Conservation (phyloP, 129 eudicot genomes). For the Centrapalus pauciflorus region DNA sequence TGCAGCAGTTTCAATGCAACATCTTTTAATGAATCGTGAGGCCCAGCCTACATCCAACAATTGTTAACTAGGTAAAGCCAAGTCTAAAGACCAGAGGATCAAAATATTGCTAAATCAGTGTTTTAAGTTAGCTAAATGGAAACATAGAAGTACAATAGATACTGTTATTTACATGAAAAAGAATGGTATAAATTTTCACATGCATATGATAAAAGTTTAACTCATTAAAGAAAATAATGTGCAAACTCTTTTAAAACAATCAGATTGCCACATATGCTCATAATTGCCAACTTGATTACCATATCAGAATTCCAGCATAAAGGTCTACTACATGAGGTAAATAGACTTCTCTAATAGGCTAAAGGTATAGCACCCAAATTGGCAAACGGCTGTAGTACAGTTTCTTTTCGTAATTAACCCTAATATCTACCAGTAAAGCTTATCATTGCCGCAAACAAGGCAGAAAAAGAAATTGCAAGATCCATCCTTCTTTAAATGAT, state of each 20-base stretch:
- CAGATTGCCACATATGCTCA: background rate
- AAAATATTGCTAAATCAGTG: background rate
- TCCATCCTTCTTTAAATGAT: too few relatives aligned
- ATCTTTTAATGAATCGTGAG: conserved; percentile 62
- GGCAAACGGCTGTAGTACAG: background rate
- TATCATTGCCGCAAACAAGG: background rate
- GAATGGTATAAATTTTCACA: background rate
- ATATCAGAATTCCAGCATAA: background rate
- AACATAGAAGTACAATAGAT: background rate
- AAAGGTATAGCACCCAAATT: background rate
- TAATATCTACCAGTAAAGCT: background rate
- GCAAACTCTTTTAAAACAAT: background rate
- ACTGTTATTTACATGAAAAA: background rate
- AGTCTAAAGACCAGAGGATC: background rate
- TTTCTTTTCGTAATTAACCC: background rate
- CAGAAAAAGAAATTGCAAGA: too few relatives aligned
- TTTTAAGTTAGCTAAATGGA: background rate
- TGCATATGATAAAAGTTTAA: background rate
- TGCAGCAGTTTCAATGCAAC: conserved; percentile 67
- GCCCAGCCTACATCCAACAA: conserved; percentile 59
- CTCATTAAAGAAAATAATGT: background rate
- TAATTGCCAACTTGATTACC: background rate
- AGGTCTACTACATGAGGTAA: background rate
- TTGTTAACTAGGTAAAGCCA: background rate
- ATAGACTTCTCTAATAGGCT: background rate